Evolutionary conservation across 306 rosid genomes (phyloP).

Genomic region (Lotus japonicus): DNA sequence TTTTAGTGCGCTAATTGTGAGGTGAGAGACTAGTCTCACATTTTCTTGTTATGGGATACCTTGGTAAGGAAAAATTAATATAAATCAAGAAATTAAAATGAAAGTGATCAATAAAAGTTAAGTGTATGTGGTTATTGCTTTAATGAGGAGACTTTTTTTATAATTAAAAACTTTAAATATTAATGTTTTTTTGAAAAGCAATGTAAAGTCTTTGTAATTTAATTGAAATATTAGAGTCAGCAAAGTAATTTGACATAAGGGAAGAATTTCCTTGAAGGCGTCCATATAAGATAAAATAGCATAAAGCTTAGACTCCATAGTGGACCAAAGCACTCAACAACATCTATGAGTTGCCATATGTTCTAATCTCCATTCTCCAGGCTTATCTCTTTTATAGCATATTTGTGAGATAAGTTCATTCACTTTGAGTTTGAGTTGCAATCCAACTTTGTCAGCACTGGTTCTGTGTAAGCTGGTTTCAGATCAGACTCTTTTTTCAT

Average conservation of each 20-base stretch:
- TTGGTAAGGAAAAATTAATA: no score
- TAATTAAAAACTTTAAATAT: no score
- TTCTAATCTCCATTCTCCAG: background rate
- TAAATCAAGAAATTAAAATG: no score
- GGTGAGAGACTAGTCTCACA: no score
- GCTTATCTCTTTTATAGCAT: background rate
- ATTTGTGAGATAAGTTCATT: conserved; percentile 13
- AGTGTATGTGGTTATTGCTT: no score
- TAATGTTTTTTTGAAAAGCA: no score
- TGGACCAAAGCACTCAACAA: conserved; percentile 17
- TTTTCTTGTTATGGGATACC: no score
- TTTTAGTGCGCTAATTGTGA: no score
- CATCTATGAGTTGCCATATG: conserved; percentile 6
- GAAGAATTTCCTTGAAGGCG: conserved; percentile 21
- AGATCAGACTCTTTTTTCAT: conserved; percentile 8
- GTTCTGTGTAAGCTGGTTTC: conserved; percentile 11
- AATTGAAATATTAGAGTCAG: conserved; percentile 1
- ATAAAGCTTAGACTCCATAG: background rate
- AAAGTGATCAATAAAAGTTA: no score
- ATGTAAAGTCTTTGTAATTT: background rate
- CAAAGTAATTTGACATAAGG: conserved; percentile 9
- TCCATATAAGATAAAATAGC: conserved; percentile 16
- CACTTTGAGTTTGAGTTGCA: background rate
- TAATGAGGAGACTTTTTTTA: no score
- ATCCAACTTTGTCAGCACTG: conserved; percentile 6